These are phyloP conservation scores for Barbatosphaeria neglecta DNA, from an alignment of 495 filamentous ascomycete genomes.

Conservation along the genomic window DNA sequence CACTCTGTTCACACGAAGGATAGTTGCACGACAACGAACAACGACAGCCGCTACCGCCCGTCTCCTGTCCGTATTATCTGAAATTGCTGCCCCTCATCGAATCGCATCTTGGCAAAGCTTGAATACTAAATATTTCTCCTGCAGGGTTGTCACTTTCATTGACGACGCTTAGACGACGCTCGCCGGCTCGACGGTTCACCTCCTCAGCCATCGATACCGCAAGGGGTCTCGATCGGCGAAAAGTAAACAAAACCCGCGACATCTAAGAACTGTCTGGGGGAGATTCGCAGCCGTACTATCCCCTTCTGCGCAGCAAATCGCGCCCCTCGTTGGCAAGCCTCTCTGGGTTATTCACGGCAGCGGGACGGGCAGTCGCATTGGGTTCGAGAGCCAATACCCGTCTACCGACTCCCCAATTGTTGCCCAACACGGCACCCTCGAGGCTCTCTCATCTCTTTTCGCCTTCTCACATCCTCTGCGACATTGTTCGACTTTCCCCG, in stretches of 20 bases:
- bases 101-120: background rate
- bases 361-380: too few species aligned
- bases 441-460: constrained; percentile 14
- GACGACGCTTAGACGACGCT: background rate
- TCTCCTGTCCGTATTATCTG: too few species aligned
- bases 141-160: background rate
- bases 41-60: background rate
- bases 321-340: background rate
- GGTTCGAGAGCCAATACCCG: background rate
- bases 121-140: background rate
- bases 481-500: constrained; percentile 6
- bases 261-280: background rate
- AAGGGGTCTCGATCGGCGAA: background rate
- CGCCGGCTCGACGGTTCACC: background rate
- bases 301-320: background rate
- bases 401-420: constrained; percentile 14
- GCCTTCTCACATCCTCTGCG: constrained; percentile 14
- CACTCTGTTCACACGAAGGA: background rate
- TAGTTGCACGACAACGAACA: background rate
- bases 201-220: background rate
- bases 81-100: too few species aligned
- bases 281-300: background rate
- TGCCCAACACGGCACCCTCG: constrained; percentile 37
- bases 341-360: too few species aligned
- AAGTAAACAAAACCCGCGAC: background rate